Conservation (phyloP, 2,329 filamentous ascomycete species). For the Cytospora schulzeri region DNA sequence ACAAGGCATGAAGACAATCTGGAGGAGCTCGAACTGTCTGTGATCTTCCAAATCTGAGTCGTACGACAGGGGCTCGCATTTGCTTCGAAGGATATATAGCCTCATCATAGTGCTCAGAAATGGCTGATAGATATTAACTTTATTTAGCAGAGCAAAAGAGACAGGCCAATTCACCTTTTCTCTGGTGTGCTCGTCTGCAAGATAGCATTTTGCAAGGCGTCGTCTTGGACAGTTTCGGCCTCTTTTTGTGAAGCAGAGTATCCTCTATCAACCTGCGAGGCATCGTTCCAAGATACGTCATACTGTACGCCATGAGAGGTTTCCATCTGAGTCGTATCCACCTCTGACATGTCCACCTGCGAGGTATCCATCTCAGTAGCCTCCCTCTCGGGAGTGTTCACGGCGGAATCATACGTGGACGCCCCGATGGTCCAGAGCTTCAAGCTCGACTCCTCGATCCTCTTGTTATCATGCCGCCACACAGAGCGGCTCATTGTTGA, state of each 20-base stretch:
- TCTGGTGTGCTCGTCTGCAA: background rate
- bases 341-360: background rate
- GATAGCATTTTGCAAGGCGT: no score
- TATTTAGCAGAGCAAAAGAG: background rate
- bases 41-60: background rate
- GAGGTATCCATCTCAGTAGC: slow-evolving; percentile 4
- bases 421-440: slow-evolving; percentile 47
- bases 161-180: background rate
- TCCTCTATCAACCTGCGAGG: background rate
- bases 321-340: background rate
- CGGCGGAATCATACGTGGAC: slow-evolving; percentile 4
- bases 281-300: no score
- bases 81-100: background rate
- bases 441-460: slow-evolving; percentile 45
- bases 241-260: background rate
- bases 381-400: slow-evolving; percentile 5
- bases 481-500: background rate
- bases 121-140: background rate
- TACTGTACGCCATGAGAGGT: no score
- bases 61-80: background rate
- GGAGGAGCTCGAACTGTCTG: background rate
- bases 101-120: background rate
- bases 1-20: slow-evolving; percentile 31
- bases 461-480: background rate
- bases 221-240: background rate